phyloP scores from a whole-genome alignment of 495 filamentous ascomycete species.

The Penicillium cataractarum region DNA sequence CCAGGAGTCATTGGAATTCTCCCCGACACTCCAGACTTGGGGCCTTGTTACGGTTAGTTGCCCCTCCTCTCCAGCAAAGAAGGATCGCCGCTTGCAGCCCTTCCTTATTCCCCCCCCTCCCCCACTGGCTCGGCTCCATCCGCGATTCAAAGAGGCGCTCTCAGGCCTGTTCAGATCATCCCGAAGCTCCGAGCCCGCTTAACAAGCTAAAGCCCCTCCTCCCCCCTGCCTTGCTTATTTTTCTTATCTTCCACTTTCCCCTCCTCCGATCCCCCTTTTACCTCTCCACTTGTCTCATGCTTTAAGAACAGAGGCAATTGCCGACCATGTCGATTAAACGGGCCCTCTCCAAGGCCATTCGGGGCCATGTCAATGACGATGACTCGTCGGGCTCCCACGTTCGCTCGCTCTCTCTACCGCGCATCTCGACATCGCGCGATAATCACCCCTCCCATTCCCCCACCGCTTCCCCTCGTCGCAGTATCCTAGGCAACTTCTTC shows the following conservation, averaged over 20 bases:
- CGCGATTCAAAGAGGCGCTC: not conserved
- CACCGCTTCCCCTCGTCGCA: constrained; percentile 41
- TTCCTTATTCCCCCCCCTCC: not conserved
- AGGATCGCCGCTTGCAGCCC: constrained; percentile 14
- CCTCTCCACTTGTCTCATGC: constrained; percentile 4
- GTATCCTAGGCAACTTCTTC: constrained; percentile 46
- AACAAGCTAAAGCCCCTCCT: not conserved
- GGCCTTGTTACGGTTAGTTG: not conserved
- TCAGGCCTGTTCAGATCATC: not conserved
- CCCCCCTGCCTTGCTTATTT: not conserved
- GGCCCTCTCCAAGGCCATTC: constrained; percentile 48
- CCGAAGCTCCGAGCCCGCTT: not conserved
- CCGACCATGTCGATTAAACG: constrained; percentile 50
- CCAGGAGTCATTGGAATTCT: not conserved
- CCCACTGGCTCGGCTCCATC: constrained; percentile 1
- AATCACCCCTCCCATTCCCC: constrained; percentile 13
- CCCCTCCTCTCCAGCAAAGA: not conserved
- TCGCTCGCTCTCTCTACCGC: constrained; percentile 18
- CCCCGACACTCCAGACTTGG: not conserved
- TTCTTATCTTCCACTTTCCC: not conserved
- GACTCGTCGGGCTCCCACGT: constrained; percentile 26
- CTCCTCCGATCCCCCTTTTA: not conserved
- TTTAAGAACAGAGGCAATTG: constrained; percentile 8
- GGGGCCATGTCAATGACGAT: constrained; percentile 25
- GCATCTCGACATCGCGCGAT: constrained; percentile 24